Conservation (phyloP, 345 rosid genomes). For the Brassica rapa region DNA sequence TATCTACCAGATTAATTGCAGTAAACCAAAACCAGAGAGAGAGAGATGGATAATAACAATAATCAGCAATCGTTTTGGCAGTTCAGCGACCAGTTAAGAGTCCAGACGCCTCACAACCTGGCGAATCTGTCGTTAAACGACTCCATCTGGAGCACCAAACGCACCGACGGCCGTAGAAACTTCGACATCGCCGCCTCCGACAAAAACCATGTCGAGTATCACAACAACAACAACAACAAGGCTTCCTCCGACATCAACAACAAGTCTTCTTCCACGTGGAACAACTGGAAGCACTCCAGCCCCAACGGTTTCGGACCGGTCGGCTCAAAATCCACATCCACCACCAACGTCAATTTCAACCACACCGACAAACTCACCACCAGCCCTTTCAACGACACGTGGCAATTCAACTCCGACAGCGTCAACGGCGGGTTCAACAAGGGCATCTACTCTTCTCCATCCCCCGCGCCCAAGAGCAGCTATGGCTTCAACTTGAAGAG, state of each 20-base stretch:
- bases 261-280: constrained; percentile 3
- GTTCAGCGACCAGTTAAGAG: constrained; percentile 89
- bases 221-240: constrained; percentile 41
- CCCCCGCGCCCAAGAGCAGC: constrained; percentile 28
- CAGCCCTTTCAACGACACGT: constrained; percentile 28
- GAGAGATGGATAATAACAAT: constrained; percentile 68
- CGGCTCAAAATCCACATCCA: constrained; percentile 28
- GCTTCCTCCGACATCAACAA: constrained; percentile 22
- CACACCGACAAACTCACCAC: constrained; percentile 18
- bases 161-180: constrained; percentile 69
- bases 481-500: constrained; percentile 45
- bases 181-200: constrained; percentile 52
- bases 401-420: constrained; percentile 48
- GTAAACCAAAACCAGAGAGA: background rate
- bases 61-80: constrained; percentile 91
- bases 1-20: background rate
- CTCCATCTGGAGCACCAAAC: constrained; percentile 87
- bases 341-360: background rate
- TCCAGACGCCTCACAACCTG: constrained; percentile 49
- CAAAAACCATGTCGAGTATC: constrained; percentile 25
- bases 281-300: constrained; percentile 29
- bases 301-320: constrained; percentile 33
- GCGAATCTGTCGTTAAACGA: constrained; percentile 68
- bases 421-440: constrained; percentile 71
- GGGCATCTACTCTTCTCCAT: constrained; percentile 51